Conservation (phyloP, 1,139 yeast genomes). For the Suhomyces wounanorum region DNA sequence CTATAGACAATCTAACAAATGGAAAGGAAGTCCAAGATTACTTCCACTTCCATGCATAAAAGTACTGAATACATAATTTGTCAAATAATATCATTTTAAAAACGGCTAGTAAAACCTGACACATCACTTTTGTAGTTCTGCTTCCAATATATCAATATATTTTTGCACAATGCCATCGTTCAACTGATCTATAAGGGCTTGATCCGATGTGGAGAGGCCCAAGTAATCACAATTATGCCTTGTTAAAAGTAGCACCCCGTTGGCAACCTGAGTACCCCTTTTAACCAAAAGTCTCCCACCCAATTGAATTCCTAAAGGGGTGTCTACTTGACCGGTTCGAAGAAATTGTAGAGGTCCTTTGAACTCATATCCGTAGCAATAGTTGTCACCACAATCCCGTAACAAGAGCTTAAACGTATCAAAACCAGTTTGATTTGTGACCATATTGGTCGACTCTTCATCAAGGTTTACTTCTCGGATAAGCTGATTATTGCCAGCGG, state of each 20-base stretch:
- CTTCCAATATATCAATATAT: conserved; percentile 34
- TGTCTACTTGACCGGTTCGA: conserved; percentile 19
- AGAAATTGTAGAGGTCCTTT: conserved; percentile 40
- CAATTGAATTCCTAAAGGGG: conserved; percentile 40
- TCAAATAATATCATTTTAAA: background rate
- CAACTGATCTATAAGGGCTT: conserved; percentile 28
- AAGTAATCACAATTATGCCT: conserved; percentile 35
- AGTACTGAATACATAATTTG: background rate
- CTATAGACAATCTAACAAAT: conserved; percentile 6
- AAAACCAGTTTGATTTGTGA: conserved; percentile 9
- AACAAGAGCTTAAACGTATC: conserved; percentile 36
- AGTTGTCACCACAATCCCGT: conserved; percentile 34
- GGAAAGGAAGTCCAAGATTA: background rate
- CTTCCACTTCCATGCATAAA: conserved; percentile 1
- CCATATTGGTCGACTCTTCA: conserved; percentile 18
- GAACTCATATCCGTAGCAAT: conserved; percentile 43
- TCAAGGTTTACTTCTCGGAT: conserved; percentile 38
- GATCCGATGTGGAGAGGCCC: conserved; percentile 29
- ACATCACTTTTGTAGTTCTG: conserved; percentile 17
- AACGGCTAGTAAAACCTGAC: too few relatives aligned
- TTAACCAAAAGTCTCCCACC: conserved; percentile 41
- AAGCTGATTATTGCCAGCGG: conserved; percentile 16
- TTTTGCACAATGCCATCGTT: conserved; percentile 38
- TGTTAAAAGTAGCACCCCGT: conserved; percentile 38
- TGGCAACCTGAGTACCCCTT: conserved; percentile 33